A percentile compares a stretch with the other conserved stretches of the same genome.
Conservation (phyloP, 2,329 filamentous ascomycete species). For the Tolypocladium sp. region DNA sequence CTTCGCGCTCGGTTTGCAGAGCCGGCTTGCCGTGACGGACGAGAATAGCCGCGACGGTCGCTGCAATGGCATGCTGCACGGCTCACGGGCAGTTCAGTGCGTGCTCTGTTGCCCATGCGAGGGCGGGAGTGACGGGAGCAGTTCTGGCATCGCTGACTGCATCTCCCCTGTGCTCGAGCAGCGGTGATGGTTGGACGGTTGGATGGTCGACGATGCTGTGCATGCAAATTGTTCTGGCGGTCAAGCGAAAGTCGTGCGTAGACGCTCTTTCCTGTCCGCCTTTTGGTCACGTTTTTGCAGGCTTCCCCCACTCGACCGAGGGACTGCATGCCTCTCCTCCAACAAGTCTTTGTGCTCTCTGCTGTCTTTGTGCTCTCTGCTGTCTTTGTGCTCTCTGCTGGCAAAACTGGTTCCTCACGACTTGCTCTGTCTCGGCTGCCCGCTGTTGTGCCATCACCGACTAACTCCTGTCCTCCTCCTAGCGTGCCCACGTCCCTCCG, state of each 20-base stretch:
- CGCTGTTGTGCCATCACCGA: background rate
- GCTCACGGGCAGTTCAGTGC: background rate
- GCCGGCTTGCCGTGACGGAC: background rate
- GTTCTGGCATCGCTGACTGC: background rate
- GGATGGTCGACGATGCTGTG: background rate
- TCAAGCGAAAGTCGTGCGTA: background rate
- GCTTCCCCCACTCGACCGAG: background rate
- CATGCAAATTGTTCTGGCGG: background rate
- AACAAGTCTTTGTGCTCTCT: background rate
- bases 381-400: background rate
- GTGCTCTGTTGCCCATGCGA: background rate
- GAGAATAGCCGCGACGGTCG: background rate
- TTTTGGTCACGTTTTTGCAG: background rate
- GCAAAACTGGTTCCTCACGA: background rate
- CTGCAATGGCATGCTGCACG: background rate
- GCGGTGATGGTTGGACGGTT: background rate
- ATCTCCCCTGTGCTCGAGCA: background rate
- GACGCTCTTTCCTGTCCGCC: background rate
- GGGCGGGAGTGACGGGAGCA: background rate
- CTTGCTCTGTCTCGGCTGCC: background rate
- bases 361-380: background rate
- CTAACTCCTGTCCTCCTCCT: background rate
- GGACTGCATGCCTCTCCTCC: background rate
- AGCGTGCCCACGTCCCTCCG: background rate
- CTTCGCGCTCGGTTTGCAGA: background rate